Evolutionary conservation across 1,139 yeast species (phyloP).

Genomic region (Yamadazyma trypodendri): DNA sequence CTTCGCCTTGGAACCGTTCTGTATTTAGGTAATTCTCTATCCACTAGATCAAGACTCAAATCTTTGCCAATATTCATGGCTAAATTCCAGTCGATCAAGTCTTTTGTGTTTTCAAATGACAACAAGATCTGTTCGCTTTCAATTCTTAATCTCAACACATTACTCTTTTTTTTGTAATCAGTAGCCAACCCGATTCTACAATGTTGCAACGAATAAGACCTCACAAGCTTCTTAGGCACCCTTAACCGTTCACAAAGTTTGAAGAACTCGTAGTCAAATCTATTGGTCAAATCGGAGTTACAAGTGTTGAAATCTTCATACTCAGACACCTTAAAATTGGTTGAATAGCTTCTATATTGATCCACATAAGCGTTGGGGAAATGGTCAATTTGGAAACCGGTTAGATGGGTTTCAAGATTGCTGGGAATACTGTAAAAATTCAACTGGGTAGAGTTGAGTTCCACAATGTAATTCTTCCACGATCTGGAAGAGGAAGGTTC

Average conservation of each 20-base stretch:
- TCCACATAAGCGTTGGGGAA: conserved; percentile 4
- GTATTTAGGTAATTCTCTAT: conserved; percentile 63
- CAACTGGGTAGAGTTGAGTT: conserved; percentile 71
- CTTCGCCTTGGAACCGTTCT: conserved; percentile 75
- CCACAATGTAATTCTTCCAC: conserved; percentile 66
- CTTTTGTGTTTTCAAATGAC: conserved; percentile 53
- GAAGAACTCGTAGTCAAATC: conserved; percentile 39
- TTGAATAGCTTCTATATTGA: conserved; percentile 6
- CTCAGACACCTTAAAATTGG: conserved; percentile 2
- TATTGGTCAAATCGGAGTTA: conserved; percentile 32
- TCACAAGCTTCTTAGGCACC: conserved; percentile 30
- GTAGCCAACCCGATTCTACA: conserved; percentile 69
- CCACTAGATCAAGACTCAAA: conserved; percentile 58
- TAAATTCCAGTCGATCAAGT: conserved; percentile 65
- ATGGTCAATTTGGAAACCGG: conserved; percentile 17
- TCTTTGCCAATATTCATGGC: conserved; percentile 61
- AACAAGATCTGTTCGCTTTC: conserved; percentile 69
- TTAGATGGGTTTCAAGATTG: conserved; percentile 29
- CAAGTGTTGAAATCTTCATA: conserved; percentile 7
- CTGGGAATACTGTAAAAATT: conserved; percentile 54
- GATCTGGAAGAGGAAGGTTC: conserved; percentile 58
- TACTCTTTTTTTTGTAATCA: conserved; percentile 61
- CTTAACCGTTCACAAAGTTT: conserved; percentile 30
- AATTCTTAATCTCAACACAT: conserved; percentile 59
- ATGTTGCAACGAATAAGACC: conserved; percentile 67